These are phyloP conservation scores for Cadophora luteo-olivacea DNA, from an alignment of 2,329 filamentous ascomycete species.

Conservation along the genomic window DNA sequence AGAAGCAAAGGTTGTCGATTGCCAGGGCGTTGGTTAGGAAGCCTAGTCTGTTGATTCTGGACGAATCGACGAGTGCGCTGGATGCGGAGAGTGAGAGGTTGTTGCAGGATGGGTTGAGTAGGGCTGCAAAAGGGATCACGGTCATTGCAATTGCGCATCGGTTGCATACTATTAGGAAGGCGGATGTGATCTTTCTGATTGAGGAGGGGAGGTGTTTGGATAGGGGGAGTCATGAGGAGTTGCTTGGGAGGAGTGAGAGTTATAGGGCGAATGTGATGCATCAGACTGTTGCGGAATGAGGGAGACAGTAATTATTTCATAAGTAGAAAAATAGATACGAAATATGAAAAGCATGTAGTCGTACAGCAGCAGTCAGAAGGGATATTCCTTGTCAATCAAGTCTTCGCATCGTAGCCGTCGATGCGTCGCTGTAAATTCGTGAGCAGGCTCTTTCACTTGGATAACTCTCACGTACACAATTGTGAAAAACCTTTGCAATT, in stretches of 20 bases:
- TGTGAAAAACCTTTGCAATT: no score
- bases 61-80: slow-evolving; percentile 82
- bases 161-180: slow-evolving; percentile 61
- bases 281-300: slow-evolving; percentile 45
- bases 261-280: slow-evolving; percentile 57
- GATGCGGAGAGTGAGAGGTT: slow-evolving; percentile 73
- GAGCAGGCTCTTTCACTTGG: no score
- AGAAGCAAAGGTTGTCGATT: slow-evolving; percentile 79
- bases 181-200: slow-evolving; percentile 64
- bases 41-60: slow-evolving; percentile 76
- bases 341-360: no score
- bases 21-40: slow-evolving; percentile 76
- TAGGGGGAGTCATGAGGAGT: slow-evolving; percentile 58
- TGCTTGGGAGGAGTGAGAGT: slow-evolving; percentile 56
- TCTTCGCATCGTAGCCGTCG: no score
- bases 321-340: neutral
- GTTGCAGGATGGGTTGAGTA: slow-evolving; percentile 71
- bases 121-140: slow-evolving; percentile 58
- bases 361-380: no score
- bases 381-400: no score
- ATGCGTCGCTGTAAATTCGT: no score
- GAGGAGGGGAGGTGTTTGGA: slow-evolving; percentile 60
- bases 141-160: slow-evolving; percentile 65
- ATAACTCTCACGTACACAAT: no score
- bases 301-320: neutral